phyloP scores from a whole-genome alignment of 2,329 filamentous ascomycete genomes.

The Colletotrichum abscissum region DNA sequence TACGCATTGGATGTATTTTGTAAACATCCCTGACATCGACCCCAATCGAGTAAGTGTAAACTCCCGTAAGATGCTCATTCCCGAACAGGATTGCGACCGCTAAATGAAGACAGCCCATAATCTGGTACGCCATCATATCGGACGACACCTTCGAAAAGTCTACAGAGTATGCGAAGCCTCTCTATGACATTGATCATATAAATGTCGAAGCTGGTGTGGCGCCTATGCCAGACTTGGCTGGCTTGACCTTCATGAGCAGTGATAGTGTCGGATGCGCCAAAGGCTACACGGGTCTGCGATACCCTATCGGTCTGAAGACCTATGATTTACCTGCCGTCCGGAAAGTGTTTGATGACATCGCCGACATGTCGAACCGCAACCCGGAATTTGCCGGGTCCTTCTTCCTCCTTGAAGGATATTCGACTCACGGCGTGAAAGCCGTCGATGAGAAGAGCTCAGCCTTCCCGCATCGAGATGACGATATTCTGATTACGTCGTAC shows the following conservation, averaged over 20 bases:
- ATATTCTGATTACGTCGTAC: slow-evolving; percentile 43
- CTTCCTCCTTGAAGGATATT: slow-evolving; percentile 37
- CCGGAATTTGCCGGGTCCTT: slow-evolving; percentile 39
- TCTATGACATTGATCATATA: slow-evolving; percentile 52
- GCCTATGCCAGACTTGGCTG: slow-evolving; percentile 55
- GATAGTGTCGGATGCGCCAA: slow-evolving; percentile 53
- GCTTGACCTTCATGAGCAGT: slow-evolving; percentile 51
- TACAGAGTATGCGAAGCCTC: slow-evolving; percentile 50
- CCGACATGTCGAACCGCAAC: slow-evolving; percentile 47
- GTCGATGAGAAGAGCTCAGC: slow-evolving; percentile 43
- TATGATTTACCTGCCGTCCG: slow-evolving; percentile 46
- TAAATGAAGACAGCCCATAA: slow-evolving; percentile 46
- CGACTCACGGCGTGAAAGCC: slow-evolving; percentile 47
- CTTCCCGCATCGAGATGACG: slow-evolving; percentile 52
- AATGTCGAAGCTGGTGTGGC: slow-evolving; percentile 42
- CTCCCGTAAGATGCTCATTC: not conserved
- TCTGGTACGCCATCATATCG: slow-evolving; percentile 53
- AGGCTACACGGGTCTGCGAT: slow-evolving; percentile 51
- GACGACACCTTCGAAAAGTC: slow-evolving; percentile 51
- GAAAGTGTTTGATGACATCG: slow-evolving; percentile 46
- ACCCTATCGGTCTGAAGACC: slow-evolving; percentile 53
- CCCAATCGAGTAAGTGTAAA: slow-evolving; percentile 44
- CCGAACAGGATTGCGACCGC: not conserved
- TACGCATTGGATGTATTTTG: slow-evolving; percentile 46
- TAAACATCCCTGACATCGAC: slow-evolving; percentile 45